Base-by-base conservation (phyloP, 805 yeast species). In the Pichia occidentalis region DNA sequence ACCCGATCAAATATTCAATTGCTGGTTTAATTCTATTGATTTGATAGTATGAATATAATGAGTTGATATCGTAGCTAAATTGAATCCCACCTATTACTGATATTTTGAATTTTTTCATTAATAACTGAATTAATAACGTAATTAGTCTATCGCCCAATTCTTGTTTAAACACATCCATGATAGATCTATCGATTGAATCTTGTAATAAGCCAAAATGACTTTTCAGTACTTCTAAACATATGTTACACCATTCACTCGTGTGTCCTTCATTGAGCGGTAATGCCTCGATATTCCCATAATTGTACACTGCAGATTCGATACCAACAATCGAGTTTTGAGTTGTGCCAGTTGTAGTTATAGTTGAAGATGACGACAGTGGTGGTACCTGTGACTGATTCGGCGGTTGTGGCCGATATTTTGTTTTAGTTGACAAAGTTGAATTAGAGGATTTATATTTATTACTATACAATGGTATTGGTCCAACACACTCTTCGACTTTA, bases 101-200 rank as follows among this genome's bases (percentile, higher is more conserved):
- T 1, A 90, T 75, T 0, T 78, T 73, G 17, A 69, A 54, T 52
- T 78, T 77, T 34, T 73, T 69, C 49, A 87, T 85, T 40, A 92
- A 68, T 40, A 83, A 75, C 54, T 85, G 87, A 29, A 85, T 83
- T 21, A 92, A 63, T 1, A 79, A 67, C 26, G 73, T 77, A 52
- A 85, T 86, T 43, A 92, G 80, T 29, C 97, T 59, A 56, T 86
- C 85, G 0, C 95, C 95, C 24, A 90, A 79, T 52, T 92, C 98
- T 54, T 88, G 95, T 50, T 88, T 92, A 54, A 87, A 92, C 0
- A 90, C 94, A 49, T 88, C 97, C 19, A 88, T 72, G 10, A 94
- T 80, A 1, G 86, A 73, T 53, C 81, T 85, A 39, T 90, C 97
- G 1, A 96, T 85, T 5, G 92, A 73, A 2, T 87, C 95, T 13